These are phyloP conservation scores for Achaetomium macrosporum DNA, from an alignment of 2,329 filamentous ascomycete species.

Conservation along the genomic window DNA sequence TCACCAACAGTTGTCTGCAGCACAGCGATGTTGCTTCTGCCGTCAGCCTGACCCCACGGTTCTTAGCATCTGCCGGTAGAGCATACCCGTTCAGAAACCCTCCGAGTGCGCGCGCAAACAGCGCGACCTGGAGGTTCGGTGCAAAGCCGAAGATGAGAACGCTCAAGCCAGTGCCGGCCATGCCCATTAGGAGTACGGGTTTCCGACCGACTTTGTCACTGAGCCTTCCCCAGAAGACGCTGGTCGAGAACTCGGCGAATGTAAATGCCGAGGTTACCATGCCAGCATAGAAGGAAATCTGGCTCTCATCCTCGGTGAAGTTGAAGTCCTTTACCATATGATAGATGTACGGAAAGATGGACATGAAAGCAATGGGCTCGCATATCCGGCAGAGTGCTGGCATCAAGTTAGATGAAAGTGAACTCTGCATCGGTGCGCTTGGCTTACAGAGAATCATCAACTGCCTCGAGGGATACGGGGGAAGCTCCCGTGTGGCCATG, in stretches of 20 bases:
- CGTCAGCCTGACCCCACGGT: slow-evolving; percentile 12
- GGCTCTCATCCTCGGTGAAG: slow-evolving; percentile 69
- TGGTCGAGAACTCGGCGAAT: slow-evolving; percentile 88
- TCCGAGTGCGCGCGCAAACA: slow-evolving; percentile 82
- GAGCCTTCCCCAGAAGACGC: slow-evolving; percentile 85
- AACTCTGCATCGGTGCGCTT: background rate
- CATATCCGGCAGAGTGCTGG: slow-evolving; percentile 84
- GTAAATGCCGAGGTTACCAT: slow-evolving; percentile 97
- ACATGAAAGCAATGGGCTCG: slow-evolving; percentile 99
- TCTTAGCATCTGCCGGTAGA: slow-evolving; percentile 16
- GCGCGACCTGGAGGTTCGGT: slow-evolving; percentile 70
- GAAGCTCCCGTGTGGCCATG: slow-evolving; percentile 20
- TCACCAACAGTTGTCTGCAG: slow-evolving; percentile 94
- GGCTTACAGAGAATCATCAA: slow-evolving; percentile 49
- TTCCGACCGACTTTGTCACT: slow-evolving; percentile 92
- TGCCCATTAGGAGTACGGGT: slow-evolving; percentile 82
- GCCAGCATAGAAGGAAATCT: slow-evolving; percentile 87
- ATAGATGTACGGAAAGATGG: slow-evolving; percentile 97
- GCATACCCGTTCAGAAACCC: slow-evolving; percentile 85
- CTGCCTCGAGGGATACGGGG: slow-evolving; percentile 39
- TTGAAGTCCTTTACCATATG: slow-evolving; percentile 93
- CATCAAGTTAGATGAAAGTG: slow-evolving; percentile 11
- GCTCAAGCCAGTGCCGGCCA: slow-evolving; percentile 85
- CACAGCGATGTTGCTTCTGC: slow-evolving; percentile 77
- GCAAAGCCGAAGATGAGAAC: slow-evolving; percentile 92